Conservation (phyloP, 108 stramenopile species). For the Cyclotella baltica region DNA sequence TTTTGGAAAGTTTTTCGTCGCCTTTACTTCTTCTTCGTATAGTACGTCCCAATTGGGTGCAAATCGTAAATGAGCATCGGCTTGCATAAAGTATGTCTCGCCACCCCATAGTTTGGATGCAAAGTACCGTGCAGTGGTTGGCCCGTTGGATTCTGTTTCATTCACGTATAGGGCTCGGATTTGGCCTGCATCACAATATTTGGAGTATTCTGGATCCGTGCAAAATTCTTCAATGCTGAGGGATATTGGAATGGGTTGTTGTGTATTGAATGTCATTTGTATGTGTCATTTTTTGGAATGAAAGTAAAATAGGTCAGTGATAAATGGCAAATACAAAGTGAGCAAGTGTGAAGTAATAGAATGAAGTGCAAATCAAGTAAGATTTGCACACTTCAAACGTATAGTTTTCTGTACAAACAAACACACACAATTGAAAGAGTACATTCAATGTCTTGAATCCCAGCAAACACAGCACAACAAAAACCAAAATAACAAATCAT, state of each 20-base stretch:
- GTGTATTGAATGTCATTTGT: background rate
- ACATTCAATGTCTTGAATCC: too few species aligned
- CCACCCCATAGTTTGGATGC: slow-evolving; percentile 94
- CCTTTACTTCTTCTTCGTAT: slow-evolving; percentile 68
- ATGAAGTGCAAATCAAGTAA: too few species aligned
- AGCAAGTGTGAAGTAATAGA: background rate
- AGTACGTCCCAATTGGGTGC: slow-evolving; percentile 80
- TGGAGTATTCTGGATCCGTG: slow-evolving; percentile 44
- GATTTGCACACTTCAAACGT: too few species aligned
- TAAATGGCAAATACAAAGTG: background rate
- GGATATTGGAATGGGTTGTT: background rate
- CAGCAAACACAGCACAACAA: too few species aligned
- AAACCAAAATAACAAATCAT: background rate
- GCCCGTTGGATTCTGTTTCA: slow-evolving; percentile 92
- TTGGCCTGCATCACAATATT: slow-evolving; percentile 75
- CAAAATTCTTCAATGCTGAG: slow-evolving; percentile 79
- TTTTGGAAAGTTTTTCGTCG: slow-evolving; percentile 71
- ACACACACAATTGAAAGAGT: too few species aligned
- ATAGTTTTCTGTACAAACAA: too few species aligned
- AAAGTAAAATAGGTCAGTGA: too few species aligned
- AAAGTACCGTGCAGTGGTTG: slow-evolving; percentile 90
- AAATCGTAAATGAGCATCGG: slow-evolving; percentile 90
- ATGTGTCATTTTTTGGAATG: too few species aligned
- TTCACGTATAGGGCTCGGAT: slow-evolving; percentile 85
- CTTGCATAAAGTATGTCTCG: slow-evolving; percentile 90